phyloP scores from a whole-genome alignment of 371 early-diverging fungal species.

The Rhizopus sp. region DNA sequence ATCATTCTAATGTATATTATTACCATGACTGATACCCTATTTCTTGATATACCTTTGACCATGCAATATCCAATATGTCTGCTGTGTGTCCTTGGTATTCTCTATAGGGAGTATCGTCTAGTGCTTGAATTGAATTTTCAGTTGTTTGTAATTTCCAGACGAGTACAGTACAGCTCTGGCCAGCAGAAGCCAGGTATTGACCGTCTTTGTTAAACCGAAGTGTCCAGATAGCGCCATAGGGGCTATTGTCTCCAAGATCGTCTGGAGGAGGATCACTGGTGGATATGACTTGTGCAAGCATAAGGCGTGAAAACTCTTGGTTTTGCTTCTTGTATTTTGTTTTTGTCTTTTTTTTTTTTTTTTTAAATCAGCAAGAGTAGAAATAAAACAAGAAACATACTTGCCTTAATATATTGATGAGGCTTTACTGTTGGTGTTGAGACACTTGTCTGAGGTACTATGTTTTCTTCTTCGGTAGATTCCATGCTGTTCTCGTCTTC shows the following conservation, averaged over 20 bases:
- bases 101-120: conserved; percentile 63
- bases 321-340: conserved; percentile 26
- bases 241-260: conserved; percentile 14
- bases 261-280: conserved; percentile 8
- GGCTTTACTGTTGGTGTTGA: conserved; percentile 1
- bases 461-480: conserved; percentile 1
- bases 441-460: conserved; percentile 13
- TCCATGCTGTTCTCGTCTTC: conserved; percentile 11
- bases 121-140: conserved; percentile 40
- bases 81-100: conserved; percentile 72
- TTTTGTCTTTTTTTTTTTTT: conserved; percentile 23
- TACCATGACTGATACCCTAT: background rate
- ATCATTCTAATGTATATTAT: conserved; percentile 44
- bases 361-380: background rate
- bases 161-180: conserved; percentile 71
- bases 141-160: conserved; percentile 55
- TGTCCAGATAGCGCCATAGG: conserved; percentile 45
- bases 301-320: conserved; percentile 31
- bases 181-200: conserved; percentile 75
- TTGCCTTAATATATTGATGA: background rate
- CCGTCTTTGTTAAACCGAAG: conserved; percentile 78
- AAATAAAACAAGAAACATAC: too few species aligned
- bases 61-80: conserved; percentile 75
- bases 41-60: conserved; percentile 65
- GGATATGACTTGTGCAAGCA: conserved; percentile 36